These are phyloP conservation scores for Sporothrix sp. DNA, from an alignment of 2,329 filamentous ascomycete genomes.

Conservation along the genomic window DNA sequence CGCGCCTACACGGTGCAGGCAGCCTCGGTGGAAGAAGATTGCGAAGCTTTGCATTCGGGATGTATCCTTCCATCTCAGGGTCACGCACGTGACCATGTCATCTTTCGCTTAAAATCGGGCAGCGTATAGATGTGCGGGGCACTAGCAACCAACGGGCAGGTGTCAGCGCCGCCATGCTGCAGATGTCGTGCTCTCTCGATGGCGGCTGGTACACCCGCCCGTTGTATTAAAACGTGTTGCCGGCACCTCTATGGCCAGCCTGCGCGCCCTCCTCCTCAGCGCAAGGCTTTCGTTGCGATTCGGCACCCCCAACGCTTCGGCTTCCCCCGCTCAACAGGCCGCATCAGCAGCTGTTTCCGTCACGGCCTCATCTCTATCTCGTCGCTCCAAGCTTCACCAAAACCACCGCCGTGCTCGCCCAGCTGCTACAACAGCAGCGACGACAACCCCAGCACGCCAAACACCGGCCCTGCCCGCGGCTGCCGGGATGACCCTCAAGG, in stretches of 20 bases:
- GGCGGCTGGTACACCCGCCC: not conserved
- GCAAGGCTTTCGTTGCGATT: not conserved
- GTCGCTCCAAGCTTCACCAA: not conserved
- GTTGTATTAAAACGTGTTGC: not conserved
- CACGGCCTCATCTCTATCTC: not conserved
- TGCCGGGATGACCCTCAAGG: slow-evolving; percentile 58
- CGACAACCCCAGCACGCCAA: not conserved
- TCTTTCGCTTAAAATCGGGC: not conserved
- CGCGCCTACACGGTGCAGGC: too few species aligned
- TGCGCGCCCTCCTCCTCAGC: not conserved
- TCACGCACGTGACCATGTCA: not conserved
- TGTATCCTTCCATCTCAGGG: not conserved
- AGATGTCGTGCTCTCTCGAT: slow-evolving; percentile 1
- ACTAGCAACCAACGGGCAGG: too few species aligned
- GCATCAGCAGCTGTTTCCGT: not conserved
- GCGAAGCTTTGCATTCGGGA: too few species aligned
- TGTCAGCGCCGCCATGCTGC: not conserved
- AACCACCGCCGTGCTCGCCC: not conserved
- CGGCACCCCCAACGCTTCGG: not conserved
- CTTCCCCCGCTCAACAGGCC: not conserved
- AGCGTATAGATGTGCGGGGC: not conserved
- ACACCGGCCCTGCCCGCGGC: not conserved
- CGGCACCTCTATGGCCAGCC: not conserved
- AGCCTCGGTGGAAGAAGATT: too few species aligned
- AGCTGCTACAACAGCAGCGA: not conserved